Conservation (phyloP, 768 basidiomycete species). For the Podaxis pistillaris region DNA sequence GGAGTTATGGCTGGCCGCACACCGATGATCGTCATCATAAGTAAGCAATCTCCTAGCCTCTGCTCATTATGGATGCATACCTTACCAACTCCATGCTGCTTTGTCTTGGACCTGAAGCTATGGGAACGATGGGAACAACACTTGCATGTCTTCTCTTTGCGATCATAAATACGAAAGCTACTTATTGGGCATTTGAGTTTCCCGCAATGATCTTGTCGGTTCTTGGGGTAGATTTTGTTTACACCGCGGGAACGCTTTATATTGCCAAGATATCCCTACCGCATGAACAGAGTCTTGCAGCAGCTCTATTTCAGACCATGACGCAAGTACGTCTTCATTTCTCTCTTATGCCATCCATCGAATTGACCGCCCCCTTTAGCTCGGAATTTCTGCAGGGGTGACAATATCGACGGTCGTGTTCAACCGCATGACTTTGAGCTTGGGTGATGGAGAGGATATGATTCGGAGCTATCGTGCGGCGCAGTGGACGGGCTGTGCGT, state of each 20-base stretch:
- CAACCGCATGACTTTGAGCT: slow-evolving; percentile 42
- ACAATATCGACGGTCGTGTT: slow-evolving; percentile 73
- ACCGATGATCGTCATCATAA: slow-evolving; percentile 55
- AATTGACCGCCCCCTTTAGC: slow-evolving; percentile 29
- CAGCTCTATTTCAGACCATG: slow-evolving; percentile 78
- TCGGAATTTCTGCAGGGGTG: slow-evolving; percentile 69
- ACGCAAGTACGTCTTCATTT: slow-evolving; percentile 47
- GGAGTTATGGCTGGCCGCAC: slow-evolving; percentile 56
- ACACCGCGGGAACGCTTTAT: slow-evolving; percentile 69
- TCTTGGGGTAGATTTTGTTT: slow-evolving; percentile 78
- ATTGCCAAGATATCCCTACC: slow-evolving; percentile 65
- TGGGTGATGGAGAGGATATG: slow-evolving; percentile 27
- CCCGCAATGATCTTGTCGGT: slow-evolving; percentile 64
- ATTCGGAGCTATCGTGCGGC: slow-evolving; percentile 60
- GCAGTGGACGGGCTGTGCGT: slow-evolving; percentile 63
- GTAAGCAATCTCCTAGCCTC: slow-evolving; percentile 21
- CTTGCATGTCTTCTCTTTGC: slow-evolving; percentile 66
- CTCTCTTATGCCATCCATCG: neutral
- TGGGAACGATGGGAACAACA: slow-evolving; percentile 39
- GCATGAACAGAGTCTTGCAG: slow-evolving; percentile 74
- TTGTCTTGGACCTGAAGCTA: slow-evolving; percentile 5
- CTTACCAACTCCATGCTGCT: neutral
- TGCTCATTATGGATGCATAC: slow-evolving; percentile 24
- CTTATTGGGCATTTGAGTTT: slow-evolving; percentile 79
- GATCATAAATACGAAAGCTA: slow-evolving; percentile 49